A percentile compares a stretch with the other conserved stretches of the same genome.
Conservation (phyloP, 768 basidiomycete species). For the Mycena venus region DNA sequence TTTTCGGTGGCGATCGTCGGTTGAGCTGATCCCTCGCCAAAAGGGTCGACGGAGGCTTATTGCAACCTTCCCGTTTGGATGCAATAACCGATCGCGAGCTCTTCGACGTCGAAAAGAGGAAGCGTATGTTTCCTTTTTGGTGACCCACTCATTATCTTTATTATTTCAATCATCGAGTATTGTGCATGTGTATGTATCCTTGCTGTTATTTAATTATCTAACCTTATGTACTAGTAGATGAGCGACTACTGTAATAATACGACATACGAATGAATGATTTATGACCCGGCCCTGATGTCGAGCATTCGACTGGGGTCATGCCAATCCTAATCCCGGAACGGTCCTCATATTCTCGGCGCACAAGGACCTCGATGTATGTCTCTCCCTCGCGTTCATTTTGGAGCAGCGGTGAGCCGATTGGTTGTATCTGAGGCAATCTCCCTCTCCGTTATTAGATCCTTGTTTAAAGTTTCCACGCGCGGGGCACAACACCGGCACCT, state of each 20-base stretch:
- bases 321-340: not conserved
- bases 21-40: constrained; percentile 12
- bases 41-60: constrained; percentile 29
- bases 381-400: not conserved
- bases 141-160: constrained; percentile 28
- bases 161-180: constrained; percentile 1
- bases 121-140: constrained; percentile 10
- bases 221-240: constrained; percentile 6
- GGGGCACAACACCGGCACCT: constrained; percentile 9
- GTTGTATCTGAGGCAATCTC: constrained; percentile 1
- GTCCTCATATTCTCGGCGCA: not conserved
- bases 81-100: constrained; percentile 14
- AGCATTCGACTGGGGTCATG: too few relatives aligned
- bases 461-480: constrained; percentile 13
- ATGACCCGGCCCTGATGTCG: too few relatives aligned
- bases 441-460: not conserved
- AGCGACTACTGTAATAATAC: constrained; percentile 9
- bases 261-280: not conserved
- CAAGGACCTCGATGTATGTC: not conserved
- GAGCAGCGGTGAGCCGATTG: constrained; percentile 3
- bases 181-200: constrained; percentile 20
- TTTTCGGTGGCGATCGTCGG: constrained; percentile 20
- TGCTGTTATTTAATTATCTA: constrained; percentile 19
- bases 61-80: constrained; percentile 16
- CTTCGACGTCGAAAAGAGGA: constrained; percentile 19